These are phyloP conservation scores for Camellia oleifera DNA, from an alignment of 179 eudicot genomes.

Conservation along the genomic window DNA sequence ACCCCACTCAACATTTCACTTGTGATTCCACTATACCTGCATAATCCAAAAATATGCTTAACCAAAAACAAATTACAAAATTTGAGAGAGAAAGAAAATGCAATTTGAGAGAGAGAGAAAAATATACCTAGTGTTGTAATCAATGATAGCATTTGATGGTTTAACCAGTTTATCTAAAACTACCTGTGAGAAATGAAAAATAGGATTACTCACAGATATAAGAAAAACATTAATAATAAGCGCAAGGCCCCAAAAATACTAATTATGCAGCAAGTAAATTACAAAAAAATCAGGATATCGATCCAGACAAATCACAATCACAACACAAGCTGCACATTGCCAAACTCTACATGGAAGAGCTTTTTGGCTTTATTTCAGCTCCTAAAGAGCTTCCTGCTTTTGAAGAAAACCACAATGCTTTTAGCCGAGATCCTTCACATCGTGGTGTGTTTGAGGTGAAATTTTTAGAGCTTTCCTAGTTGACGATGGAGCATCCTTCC, in stretches of 20 bases:
- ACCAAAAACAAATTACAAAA: background rate
- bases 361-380: too few relatives aligned
- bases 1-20: slow-evolving; percentile 79
- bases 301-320: slow-evolving; percentile 16
- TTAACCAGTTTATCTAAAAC: slow-evolving; percentile 90
- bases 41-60: slow-evolving; percentile 11
- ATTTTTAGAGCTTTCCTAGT: too few relatives aligned
- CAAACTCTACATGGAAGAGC: slow-evolving; percentile 8
- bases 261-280: background rate
- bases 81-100: background rate
- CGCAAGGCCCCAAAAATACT: background rate
- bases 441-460: too few relatives aligned
- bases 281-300: background rate
- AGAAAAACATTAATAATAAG: background rate
- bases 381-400: too few relatives aligned
- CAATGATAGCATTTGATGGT: slow-evolving; percentile 73
- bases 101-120: background rate
- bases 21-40: slow-evolving; percentile 97
- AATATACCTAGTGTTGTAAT: slow-evolving; percentile 89
- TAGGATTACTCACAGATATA: slow-evolving; percentile 9
- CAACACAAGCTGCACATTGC: background rate
- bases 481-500: too few relatives aligned
- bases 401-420: too few relatives aligned
- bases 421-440: too few relatives aligned
- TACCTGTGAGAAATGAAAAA: slow-evolving; percentile 51